These are phyloP conservation scores for Sporothrix protearum DNA, from an alignment of 2,329 filamentous ascomycete genomes.

Conservation along the genomic window DNA sequence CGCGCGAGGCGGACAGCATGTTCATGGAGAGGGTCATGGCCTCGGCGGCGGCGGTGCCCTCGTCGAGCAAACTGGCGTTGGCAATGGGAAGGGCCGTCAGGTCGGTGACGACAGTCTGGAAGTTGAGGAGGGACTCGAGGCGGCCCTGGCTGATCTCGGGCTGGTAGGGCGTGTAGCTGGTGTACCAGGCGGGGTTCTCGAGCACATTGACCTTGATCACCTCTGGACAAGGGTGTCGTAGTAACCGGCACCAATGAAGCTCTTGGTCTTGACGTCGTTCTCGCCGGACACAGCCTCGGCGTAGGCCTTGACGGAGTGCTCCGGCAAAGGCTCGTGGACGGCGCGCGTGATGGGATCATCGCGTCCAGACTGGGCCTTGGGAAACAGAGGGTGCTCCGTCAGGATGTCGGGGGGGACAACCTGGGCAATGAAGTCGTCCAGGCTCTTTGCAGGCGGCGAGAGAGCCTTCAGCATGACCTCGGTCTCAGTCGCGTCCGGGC, in stretches of 20 bases:
- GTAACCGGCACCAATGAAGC: conserved; percentile 84
- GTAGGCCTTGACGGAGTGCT: conserved; percentile 55
- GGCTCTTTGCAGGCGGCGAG: conserved; percentile 65
- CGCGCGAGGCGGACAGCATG: conserved; percentile 64
- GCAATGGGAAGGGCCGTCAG: conserved; percentile 82
- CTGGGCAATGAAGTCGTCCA: conserved; percentile 81
- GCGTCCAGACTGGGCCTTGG: conserved; percentile 42
- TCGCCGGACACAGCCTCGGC: conserved; percentile 36
- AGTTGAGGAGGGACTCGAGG: conserved; percentile 88
- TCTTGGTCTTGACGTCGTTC: conserved; percentile 49
- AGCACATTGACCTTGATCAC: conserved; percentile 92
- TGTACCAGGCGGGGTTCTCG: conserved; percentile 95
- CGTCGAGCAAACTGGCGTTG: conserved; percentile 87
- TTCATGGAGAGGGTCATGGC: conserved; percentile 92
- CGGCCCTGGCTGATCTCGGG: conserved; percentile 95
- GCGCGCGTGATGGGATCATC: conserved; percentile 38
- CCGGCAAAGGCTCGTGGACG: conserved; percentile 48
- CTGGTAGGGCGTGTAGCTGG: conserved; percentile 96
- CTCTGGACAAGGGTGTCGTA: conserved; percentile 80
- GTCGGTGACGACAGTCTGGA: conserved; percentile 88
- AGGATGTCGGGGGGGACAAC: conserved; percentile 80
- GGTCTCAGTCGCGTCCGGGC: conserved; percentile 66
- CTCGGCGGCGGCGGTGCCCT: conserved; percentile 88
- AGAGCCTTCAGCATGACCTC: conserved; percentile 76
- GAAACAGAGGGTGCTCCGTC: conserved; percentile 61